Evolutionary conservation across 805 yeast genomes (phyloP).

Genomic region (Candida anglica): DNA sequence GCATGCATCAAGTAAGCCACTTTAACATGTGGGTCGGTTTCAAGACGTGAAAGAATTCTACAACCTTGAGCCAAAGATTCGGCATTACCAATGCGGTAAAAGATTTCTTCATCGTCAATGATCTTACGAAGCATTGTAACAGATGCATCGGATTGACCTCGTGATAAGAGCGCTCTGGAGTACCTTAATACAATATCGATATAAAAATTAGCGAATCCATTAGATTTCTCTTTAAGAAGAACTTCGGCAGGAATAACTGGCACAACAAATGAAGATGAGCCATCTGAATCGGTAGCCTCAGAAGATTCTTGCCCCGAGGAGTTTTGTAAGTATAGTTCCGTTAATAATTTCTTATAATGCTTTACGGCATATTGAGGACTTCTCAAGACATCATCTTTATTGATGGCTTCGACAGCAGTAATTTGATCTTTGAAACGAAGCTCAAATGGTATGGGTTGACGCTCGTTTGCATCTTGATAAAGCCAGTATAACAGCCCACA

Average conservation of each 20-base stretch:
- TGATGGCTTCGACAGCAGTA: conserved; percentile 37
- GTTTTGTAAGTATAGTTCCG: conserved; percentile 18
- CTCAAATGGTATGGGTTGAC: conserved; percentile 40
- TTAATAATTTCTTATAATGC: conserved; percentile 35
- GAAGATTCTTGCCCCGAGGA: conserved; percentile 22
- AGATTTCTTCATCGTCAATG: conserved; percentile 32
- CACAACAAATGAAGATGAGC: conserved; percentile 23
- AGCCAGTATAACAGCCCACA: conserved; percentile 35
- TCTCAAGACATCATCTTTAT: conserved; percentile 39
- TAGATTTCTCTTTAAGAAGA: conserved; percentile 25
- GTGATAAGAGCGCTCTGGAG: conserved; percentile 37
- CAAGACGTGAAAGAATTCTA: conserved; percentile 27
- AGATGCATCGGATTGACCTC: conserved; percentile 31
- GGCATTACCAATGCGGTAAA: conserved; percentile 35
- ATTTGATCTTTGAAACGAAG: conserved; percentile 28
- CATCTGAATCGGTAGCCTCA: conserved; percentile 19
- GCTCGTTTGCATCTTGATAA: conserved; percentile 33
- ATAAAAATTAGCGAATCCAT: conserved; percentile 36
- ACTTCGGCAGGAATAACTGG: conserved; percentile 30
- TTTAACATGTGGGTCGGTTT: conserved; percentile 13
- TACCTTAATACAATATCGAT: conserved; percentile 39
- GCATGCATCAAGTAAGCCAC: conserved; percentile 25
- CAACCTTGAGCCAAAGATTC: conserved; percentile 38
- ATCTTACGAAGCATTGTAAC: conserved; percentile 22
- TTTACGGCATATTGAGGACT: conserved; percentile 41